These are phyloP conservation scores for Aegilops tauschii DNA, from an alignment of 176 grass and related monocot genomes.

Conservation along the genomic window DNA sequence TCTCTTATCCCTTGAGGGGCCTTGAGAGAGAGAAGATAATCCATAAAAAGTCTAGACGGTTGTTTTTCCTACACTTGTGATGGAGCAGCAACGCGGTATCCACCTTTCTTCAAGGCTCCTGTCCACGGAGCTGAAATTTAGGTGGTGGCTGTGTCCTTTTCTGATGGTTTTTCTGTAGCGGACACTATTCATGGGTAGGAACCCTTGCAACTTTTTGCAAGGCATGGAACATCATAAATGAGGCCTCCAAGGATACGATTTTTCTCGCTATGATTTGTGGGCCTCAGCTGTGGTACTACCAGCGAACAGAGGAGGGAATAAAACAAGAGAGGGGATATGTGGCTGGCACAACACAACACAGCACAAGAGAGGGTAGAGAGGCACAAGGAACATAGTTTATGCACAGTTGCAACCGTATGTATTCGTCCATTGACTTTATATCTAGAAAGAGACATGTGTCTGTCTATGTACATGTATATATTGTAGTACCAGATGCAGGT, in stretches of 20 bases:
- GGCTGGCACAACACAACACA: slow-evolving; percentile 12
- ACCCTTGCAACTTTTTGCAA: slow-evolving; percentile 56
- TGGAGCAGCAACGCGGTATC: slow-evolving; percentile 21
- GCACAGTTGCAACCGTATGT: slow-evolving; percentile 45
- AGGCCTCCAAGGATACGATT: slow-evolving; percentile 10
- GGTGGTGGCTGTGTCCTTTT: slow-evolving; percentile 44
- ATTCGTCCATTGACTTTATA: slow-evolving; percentile 67
- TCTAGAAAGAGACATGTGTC: slow-evolving; percentile 50
- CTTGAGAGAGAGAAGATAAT: slow-evolving; percentile 25
- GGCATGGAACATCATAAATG: slow-evolving; percentile 50
- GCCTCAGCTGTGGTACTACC: slow-evolving; percentile 40
- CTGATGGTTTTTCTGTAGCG: slow-evolving; percentile 18
- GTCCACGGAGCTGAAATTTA: slow-evolving; percentile 36
- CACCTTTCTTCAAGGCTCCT: slow-evolving; percentile 29
- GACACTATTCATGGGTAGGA: slow-evolving; percentile 58
- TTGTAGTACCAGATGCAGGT: background rate
- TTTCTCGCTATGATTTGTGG: slow-evolving; percentile 37
- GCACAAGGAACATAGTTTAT: slow-evolving; percentile 54
- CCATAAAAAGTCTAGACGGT: slow-evolving; percentile 28
- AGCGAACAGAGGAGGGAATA: slow-evolving; percentile 53
- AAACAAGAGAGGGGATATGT: slow-evolving; percentile 28
- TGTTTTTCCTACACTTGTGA: slow-evolving; percentile 29
- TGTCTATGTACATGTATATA: slow-evolving; percentile 25
- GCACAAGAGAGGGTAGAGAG: slow-evolving; percentile 21
- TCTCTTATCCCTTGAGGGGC: background rate